Evolutionary conservation across 2,329 filamentous ascomycete species (phyloP), one percentile per base, ranked within the genome.

Genomic region (Phialophora chinensis): DNA sequence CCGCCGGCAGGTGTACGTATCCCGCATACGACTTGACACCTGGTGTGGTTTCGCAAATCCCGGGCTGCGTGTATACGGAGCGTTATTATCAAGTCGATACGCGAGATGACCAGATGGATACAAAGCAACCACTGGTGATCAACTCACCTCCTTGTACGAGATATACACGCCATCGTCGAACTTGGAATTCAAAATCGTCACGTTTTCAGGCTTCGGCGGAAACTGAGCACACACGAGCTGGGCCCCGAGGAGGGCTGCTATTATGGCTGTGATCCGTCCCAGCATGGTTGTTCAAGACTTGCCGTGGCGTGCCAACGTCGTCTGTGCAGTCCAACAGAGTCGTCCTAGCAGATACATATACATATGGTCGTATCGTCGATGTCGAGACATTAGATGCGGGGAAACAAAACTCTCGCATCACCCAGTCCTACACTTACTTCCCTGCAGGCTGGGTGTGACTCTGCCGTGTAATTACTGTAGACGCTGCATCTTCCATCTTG

Each of bases 1-100:
- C 79, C 2, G 82, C 79, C 1, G 85, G 85, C 2, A 88, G 79
- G 73, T 85, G 82, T 8, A 89, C 82, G 69, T 88, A 88, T 42
- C 86, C 86, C 0, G 83, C 82, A 75, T 87, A 90, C 20, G 81
- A 83, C 69, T 80, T 82, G 47, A 87, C 84, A 2, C 82, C 82
- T 10, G 80, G 77, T 0, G 83, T 87, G 1, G 84, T 86, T 75
- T 88, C 86, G 73, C 86, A 88, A 20, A 88, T 81, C 4, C 76
- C 75, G 35, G 80, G 75, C 80, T 84, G 50, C 12, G 17, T n/a
- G 38, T 20, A 7, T n/a, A 7, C 5, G 2, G 38, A 3, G 2
- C 4, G 14, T 44, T n/a, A 31, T 6, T 31, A 35, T 12, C 11
- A 12, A 17, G 3, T 4, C 49, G 10, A 11, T 10, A 55, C 12